Evolutionary conservation across 306 rosid genomes (phyloP), one percentile per base, ranked within the genome.

Genomic region (Myrica gale): DNA sequence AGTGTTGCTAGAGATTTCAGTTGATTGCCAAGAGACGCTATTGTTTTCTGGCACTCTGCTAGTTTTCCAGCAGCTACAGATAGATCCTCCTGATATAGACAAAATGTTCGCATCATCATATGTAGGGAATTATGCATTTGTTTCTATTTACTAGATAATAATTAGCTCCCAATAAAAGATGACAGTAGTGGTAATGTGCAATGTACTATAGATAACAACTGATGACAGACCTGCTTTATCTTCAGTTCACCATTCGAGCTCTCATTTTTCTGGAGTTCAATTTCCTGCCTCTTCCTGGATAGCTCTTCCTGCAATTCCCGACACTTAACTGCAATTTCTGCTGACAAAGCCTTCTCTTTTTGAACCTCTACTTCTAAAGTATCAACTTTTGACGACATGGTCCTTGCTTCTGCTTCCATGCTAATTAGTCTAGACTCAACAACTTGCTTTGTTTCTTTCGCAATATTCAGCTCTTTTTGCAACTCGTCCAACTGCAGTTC

Each of bases 11-110:
- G 84, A 73, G 94, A 90, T 55, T 91, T 86, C 52, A 94, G 82
- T 78, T 94, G 98, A 72, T 88, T 91, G 32, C 96, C 98, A 47
- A 94, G 89, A 50, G 97, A 94, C 23, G 94, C 98, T 80, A 94
- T 94, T 5, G 98, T 91, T 83, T 91, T 91, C 85, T 94, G 98
- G 84, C 98, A 94, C 79, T 94, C 97, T 0, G 94, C 98, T 58
- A 94, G 97, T 81, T 94, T 94, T 73, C 94, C 94, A 0, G 98
- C 97, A 1, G 98, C 98, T 6, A 91, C 77, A 56, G 87, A 91
- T 76, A 94, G 79, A 80, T 88, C 98, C 87, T 91, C 97, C 97
- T 93, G 87, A 52, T 26, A 88, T 68, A 67, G 60, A 80, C 70
- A 69, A 75, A 77, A 10, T 79, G 50, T 58, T 72, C 21, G 78